phyloP scores from a whole-genome alignment of 1,284 basidiomycete species.

The Marasmius tenuissimus region DNA sequence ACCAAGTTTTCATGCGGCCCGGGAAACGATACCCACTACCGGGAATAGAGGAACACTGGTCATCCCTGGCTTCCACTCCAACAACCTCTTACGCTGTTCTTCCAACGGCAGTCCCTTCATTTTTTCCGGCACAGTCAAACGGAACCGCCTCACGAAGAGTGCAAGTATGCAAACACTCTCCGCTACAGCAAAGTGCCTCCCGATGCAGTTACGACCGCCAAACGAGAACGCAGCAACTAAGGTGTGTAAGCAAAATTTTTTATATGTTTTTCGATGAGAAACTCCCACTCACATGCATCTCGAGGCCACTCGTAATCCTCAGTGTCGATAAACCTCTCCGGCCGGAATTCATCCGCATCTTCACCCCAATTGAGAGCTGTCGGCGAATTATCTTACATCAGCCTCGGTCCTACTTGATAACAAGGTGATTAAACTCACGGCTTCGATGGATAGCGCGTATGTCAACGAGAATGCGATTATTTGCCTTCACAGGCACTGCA shows the following conservation, averaged over 20 bases:
- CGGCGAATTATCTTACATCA: background rate
- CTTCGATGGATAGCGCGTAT: background rate
- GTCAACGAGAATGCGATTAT: background rate
- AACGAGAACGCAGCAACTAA: slow-evolving; percentile 39
- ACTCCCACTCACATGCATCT: background rate
- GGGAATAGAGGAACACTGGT: background rate
- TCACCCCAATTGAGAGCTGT: background rate
- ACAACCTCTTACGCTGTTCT: background rate
- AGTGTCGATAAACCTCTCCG: background rate
- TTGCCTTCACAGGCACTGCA: background rate
- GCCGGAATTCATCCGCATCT: background rate
- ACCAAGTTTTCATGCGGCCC: too few species aligned
- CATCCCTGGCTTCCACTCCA: background rate
- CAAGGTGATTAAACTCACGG: background rate
- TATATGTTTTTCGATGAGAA: background rate
- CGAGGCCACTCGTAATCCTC: background rate
- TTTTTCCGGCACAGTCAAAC: background rate
- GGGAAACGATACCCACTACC: too few species aligned
- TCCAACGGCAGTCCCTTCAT: background rate
- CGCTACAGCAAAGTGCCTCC: slow-evolving; percentile 36
- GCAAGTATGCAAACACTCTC: slow-evolving; percentile 37
- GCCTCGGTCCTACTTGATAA: background rate
- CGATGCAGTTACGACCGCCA: slow-evolving; percentile 45
- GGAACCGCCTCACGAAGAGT: slow-evolving; percentile 24
- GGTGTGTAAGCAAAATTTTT: slow-evolving; percentile 10